These are phyloP conservation scores for Nakaseomyces nivariensis DNA, from an alignment of 1,139 yeast genomes.

Conservation along the genomic window DNA sequence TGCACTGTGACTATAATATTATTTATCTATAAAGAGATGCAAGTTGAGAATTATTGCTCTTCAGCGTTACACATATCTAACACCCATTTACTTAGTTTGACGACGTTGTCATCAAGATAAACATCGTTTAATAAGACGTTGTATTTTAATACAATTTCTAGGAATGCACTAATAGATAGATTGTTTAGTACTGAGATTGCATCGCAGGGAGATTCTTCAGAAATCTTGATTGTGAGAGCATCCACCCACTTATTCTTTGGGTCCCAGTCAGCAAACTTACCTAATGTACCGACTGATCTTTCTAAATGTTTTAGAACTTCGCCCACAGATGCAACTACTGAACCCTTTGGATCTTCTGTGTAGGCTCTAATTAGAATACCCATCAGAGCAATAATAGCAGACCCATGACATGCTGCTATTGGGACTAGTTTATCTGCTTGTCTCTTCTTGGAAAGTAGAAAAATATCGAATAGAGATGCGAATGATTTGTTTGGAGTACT, in stretches of 20 bases:
- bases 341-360: conserved; percentile 51
- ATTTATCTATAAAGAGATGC: neutral
- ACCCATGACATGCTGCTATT: conserved; percentile 55
- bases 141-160: conserved; percentile 52
- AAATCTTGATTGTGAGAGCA: neutral
- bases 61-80: conserved; percentile 36
- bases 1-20: neutral
- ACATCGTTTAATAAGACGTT: conserved; percentile 55
- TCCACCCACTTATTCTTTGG: conserved; percentile 7
- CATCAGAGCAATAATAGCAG: conserved; percentile 50
- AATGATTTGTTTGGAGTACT: neutral
- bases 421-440: conserved; percentile 50
- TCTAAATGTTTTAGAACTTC: conserved; percentile 52
- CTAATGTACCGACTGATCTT: conserved; percentile 46
- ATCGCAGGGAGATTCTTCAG: conserved; percentile 21
- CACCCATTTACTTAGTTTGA: conserved; percentile 62
- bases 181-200: conserved; percentile 50
- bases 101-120: conserved; percentile 50
- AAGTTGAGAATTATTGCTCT: neutral
- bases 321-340: conserved; percentile 44
- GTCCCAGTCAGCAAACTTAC: conserved; percentile 35
- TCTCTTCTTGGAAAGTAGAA: conserved; percentile 23
- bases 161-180: conserved; percentile 51
- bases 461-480: conserved; percentile 22
- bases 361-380: conserved; percentile 43